Evolutionary conservation across 116 monocot genomes (phyloP), one percentile per base, ranked within the genome.

Genomic region (Papilionanthe hybrid): DNA sequence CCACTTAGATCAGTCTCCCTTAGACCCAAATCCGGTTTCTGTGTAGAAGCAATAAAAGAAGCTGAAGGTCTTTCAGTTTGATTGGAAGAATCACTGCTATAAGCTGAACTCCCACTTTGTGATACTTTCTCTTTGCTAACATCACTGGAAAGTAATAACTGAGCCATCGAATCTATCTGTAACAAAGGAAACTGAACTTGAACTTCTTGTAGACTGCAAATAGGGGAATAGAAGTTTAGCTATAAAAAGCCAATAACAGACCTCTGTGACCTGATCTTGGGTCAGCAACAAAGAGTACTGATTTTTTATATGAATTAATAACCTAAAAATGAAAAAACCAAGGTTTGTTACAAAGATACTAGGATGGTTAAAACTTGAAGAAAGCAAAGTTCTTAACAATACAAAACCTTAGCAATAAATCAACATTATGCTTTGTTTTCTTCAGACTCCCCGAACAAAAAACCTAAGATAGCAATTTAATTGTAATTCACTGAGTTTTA

Each of bases 181-280:
- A 45, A 78, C 44, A 84, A 48, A 77, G 68, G 72, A 42, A 76
- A 55, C 32, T 68, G 30, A 57, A 41, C 2, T 47, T 41, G 53
- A 69, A 13, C 49, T 69, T 28, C 45, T 17, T 69, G 1, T 41
- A n/a, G 15, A 50, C 43, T 76, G 4, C 20, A 58, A 67, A 41
- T 7, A 75, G 1, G 30, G 17, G 10, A n/a, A 41, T 82, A 58
- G 0, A 45, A 68, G 57, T 44, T 47, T 10, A 83, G 28, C 13
- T 50, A 79, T 75, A 23, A 77, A 22, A 55, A 82, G n/a, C 48
- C 60, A 65, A 79, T 43, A 67, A 23, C 78, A 60, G 22, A 98
- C 98, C 98, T 94, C 94, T 50, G 85, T 80, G 53, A 93, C 80
- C 81, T 94, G 94, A 32, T 90, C 91, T 22, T 83, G 55, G 42